Evolutionary conservation across 768 basidiomycete genomes (phyloP).

Genomic region (Tylopilus balloui): DNA sequence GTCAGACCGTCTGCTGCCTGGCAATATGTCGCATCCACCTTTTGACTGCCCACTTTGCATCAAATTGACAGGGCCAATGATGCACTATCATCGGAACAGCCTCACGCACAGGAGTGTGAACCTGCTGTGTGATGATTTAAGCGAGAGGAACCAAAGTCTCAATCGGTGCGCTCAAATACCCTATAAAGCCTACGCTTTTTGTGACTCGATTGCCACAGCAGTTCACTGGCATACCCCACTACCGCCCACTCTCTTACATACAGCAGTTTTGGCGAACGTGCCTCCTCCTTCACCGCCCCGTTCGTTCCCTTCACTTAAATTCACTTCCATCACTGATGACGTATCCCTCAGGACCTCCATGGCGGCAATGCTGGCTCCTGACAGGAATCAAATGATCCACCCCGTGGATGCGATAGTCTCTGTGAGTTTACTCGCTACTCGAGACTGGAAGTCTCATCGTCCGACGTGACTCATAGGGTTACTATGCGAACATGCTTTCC

Average conservation of each 20-base stretch:
- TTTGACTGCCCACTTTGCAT: background rate
- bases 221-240: background rate
- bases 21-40: background rate
- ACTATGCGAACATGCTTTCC: background rate
- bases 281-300: background rate
- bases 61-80: constrained; percentile 1
- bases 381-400: background rate
- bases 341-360: constrained; percentile 6
- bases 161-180: constrained; percentile 8
- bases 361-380: background rate
- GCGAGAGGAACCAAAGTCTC: background rate
- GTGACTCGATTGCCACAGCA: constrained; percentile 14
- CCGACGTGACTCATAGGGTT: constrained; percentile 8
- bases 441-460: background rate
- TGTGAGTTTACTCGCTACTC: constrained; percentile 8
- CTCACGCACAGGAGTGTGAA: constrained; percentile 14
- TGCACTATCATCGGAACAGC: constrained; percentile 12
- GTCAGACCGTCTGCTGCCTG: background rate
- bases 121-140: constrained; percentile 16
- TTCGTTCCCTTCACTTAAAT: constrained; percentile 5
- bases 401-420: background rate
- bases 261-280: background rate
- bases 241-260: background rate
- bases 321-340: background rate
- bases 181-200: constrained; percentile 11